Evolutionary conservation across 1,139 yeast genomes (phyloP), one percentile per base, ranked within the genome.

Genomic region (Candida sp.): DNA sequence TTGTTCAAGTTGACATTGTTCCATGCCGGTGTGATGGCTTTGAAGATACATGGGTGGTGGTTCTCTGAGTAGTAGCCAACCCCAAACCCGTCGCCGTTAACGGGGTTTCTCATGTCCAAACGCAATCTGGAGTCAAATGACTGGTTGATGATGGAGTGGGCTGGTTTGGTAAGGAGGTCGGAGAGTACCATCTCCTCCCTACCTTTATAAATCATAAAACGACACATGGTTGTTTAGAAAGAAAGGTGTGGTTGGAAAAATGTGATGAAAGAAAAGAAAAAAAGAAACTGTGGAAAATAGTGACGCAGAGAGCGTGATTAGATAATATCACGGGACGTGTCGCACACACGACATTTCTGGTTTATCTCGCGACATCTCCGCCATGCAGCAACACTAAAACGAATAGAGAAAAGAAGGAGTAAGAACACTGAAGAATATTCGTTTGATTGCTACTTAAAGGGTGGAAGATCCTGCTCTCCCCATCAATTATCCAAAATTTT

Each of bases 21-120:
- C 99, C 99, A 94, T 0, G 99, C 98, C 0, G 96, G 97, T 0
- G 98, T 94, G 49, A 92, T 93, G 22, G 98, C 98, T 61, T 91
- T 88, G 73, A 90, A 94, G 3, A 92, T 81, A 55, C 73, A 62
- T 7, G 76, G 72, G 49, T 66, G 62, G 40, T 73, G 65, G 27
- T 84, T 88, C 6, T 86, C 73, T 1, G 90, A 80, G 65, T 94
- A 94, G 71, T 94, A 94, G 1, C 98, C 98, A 7, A 94, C 96
- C 1, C 99, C 99, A 67, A 94, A 94, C 1, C 99, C 99, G 68
- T 94, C 99, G 40, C 99, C 99, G 66, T 94, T 94, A 58, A 94
- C 91, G 3, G 99, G 98, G 51, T 96, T 84, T 57, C 86, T 79
- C 77, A 86, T 86, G 63, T 94, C 99, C 40, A 94, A 77, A 48